Percentiles rank a stretch among this genome's conserved stretches.
Conservation (phyloP, 73 alveolate species). For the Tetrahymena borealis region DNA sequence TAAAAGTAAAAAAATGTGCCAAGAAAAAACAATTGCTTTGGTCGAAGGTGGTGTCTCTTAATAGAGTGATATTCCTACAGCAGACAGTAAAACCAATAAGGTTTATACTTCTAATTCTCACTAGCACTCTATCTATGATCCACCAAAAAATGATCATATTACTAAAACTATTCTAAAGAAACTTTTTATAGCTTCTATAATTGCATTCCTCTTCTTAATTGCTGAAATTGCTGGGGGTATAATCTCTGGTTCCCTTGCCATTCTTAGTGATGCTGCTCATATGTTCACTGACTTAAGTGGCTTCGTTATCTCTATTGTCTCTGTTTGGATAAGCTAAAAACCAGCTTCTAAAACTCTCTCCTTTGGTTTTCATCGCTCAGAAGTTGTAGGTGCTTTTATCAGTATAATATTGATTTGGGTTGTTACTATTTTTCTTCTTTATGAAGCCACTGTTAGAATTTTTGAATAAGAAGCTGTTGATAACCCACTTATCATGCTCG, state of each 20-base stretch:
- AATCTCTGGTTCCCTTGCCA: conserved; percentile 78
- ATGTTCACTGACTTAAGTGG: conserved; percentile 85
- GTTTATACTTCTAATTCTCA: no score
- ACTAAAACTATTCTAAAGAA: neutral
- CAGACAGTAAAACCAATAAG: no score
- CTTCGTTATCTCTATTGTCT: conserved; percentile 70
- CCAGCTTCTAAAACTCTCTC: conserved; percentile 72
- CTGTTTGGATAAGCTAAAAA: conserved; percentile 56
- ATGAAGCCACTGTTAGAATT: conserved; percentile 81
- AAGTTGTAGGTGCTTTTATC: conserved; percentile 81
- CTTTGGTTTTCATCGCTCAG: conserved; percentile 84
- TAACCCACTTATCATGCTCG: conserved; percentile 77
- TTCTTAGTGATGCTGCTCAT: conserved; percentile 94
- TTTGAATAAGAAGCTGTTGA: conserved; percentile 45
- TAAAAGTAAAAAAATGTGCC: no score
- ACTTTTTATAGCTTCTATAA: neutral
- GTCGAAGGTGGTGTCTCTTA: no score
- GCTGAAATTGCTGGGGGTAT: conserved; percentile 79
- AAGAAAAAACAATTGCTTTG: no score
- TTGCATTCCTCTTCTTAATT: neutral
- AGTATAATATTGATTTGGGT: conserved; percentile 83
- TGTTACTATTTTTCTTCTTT: conserved; percentile 65
- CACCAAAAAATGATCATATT: neutral
- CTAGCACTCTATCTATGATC: neutral
- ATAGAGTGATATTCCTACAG: no score